Evolutionary conservation across 2,329 filamentous ascomycete species (phyloP).

Genomic region (Talaromyces piceae): DNA sequence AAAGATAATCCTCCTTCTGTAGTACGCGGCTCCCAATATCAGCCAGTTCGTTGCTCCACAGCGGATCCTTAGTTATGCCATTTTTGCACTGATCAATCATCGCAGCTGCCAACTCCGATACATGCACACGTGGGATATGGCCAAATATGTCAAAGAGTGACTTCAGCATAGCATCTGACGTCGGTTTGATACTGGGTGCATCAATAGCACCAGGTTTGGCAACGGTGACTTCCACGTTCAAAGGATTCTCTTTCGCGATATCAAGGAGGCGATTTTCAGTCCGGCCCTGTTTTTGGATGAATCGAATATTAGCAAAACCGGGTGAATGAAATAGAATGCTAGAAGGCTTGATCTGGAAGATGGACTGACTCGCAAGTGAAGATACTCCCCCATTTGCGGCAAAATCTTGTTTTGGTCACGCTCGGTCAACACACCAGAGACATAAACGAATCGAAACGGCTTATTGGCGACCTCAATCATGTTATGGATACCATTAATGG

Average conservation of each 20-base stretch:
- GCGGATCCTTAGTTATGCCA: conserved; percentile 42
- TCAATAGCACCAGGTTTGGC: conserved; percentile 9
- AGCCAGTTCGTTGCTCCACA: conserved; percentile 38
- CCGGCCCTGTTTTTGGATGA: conserved; percentile 41
- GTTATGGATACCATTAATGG: conserved; percentile 28
- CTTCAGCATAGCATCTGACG: conserved; percentile 68
- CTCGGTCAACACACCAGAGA: conserved; percentile 40
- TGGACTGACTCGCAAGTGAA: conserved; percentile 40
- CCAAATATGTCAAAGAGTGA: conserved; percentile 57
- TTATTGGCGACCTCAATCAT: conserved; percentile 21
- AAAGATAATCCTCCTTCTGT: neutral
- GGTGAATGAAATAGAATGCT: conserved; percentile 14
- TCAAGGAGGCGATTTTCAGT: conserved; percentile 39
- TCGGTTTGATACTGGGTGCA: conserved; percentile 62
- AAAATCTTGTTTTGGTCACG: conserved; percentile 42
- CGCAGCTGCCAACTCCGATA: conserved; percentile 35
- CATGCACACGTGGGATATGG: conserved; percentile 28
- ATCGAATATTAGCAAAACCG: conserved; percentile 17
- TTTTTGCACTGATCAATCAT: conserved; percentile 40
- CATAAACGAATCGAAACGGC: conserved; percentile 44
- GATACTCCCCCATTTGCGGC: conserved; percentile 30
- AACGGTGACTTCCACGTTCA: conserved; percentile 34
- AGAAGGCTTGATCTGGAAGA: too few relatives aligned
- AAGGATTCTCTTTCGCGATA: conserved; percentile 28
- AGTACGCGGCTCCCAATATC: conserved; percentile 27